Base-by-base conservation (phyloP, 2,329 filamentous ascomycete genomes). In the Metarhizium humberi region DNA sequence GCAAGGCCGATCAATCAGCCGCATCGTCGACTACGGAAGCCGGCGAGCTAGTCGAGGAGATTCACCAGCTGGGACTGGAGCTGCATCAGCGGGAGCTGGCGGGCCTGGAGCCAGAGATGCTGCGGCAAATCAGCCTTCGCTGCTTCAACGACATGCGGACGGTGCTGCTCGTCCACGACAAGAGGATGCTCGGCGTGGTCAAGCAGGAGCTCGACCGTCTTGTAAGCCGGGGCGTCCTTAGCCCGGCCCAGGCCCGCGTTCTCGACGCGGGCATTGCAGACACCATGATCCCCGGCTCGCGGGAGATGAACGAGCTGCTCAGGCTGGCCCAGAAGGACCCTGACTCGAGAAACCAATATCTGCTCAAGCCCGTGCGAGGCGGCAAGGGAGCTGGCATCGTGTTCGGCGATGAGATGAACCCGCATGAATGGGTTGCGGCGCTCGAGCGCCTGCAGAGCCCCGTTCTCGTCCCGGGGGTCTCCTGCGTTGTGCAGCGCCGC, bases 101-200 rank as follows among this genome's bases (percentile, higher is more conserved):
- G 1, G 62, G 59, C 0, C 34, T 75, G 2, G 59, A 63, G 0
- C 60, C 62, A 0, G 63, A 69, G 18, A 59, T 73, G 6, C 57
- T 72, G 6, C 67, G 66, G 0, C 66, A 73, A 47, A 36, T 75
- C 25, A 66, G 67, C 40, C 59, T 72, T 1, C 62, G 67, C 8
- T 73, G 72, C 52, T 69, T 73, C 54, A 75, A 75, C 46, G 71
- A 75, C 54, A 61, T 74, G 59, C 66, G 71, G 0, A 75, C 71
- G 0, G 62, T 75, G 6, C 58, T 74, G 10, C 57, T 75, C 1
- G 66, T 71, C 1, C 73, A 75, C 55, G 73, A 75, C 58, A 75
- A 75, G 56, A 67, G 73, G 3, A 73, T 75, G 69, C 59, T 75
- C 1, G 71, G 71, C 8, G 65, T 75, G 11, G 57, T 75, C 4